Conservation (phyloP, 257 asterid species). For the Plantago elongata region DNA sequence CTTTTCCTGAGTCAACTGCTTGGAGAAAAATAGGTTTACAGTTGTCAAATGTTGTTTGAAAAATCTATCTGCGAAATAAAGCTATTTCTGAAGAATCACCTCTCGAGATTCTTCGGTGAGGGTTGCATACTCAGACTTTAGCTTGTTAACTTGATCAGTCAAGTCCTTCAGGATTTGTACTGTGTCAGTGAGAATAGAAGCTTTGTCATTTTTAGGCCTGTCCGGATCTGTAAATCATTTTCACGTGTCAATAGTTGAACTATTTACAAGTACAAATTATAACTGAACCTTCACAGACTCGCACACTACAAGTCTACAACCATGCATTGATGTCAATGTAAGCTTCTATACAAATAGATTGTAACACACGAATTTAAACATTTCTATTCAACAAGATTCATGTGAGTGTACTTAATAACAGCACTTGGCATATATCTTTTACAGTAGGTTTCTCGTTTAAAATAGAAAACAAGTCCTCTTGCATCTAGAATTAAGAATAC, state of each 20-base stretch:
- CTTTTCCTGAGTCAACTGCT: constrained; percentile 65
- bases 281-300: constrained; percentile 8
- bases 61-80: constrained; percentile 7
- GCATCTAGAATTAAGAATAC: no score
- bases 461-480: no score
- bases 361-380: background rate
- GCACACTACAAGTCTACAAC: background rate
- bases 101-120: constrained; percentile 92
- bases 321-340: background rate
- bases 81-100: constrained; percentile 36
- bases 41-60: constrained; percentile 22
- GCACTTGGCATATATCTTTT: background rate
- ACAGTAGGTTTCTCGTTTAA: no score
- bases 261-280: background rate
- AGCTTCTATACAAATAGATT: background rate
- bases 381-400: background rate
- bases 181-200: constrained; percentile 88
- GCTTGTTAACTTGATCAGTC: constrained; percentile 68
- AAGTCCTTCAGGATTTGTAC: constrained; percentile 86
- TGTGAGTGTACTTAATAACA: background rate
- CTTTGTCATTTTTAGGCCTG: constrained; percentile 96
- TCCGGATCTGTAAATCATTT: constrained; percentile 79
- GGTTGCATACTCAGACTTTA: constrained; percentile 72
- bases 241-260: constrained; percentile 4
- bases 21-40: constrained; percentile 9